A percentile compares a stretch with the other conserved stretches of the same genome.
Evolutionary conservation across 331 rosid genomes (phyloP).

Genomic region (Quercus phellos): DNA sequence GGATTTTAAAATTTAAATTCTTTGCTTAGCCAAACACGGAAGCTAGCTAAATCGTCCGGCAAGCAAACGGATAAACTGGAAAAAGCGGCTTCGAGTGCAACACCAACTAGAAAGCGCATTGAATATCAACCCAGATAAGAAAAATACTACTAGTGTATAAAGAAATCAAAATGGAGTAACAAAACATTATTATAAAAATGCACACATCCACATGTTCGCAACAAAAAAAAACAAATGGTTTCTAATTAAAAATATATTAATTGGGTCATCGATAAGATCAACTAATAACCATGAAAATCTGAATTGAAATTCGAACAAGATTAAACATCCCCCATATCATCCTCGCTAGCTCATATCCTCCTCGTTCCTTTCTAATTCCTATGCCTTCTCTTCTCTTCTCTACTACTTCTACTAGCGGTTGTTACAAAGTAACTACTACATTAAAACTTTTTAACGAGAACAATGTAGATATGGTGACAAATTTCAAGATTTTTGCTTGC

Average conservation of each 20-base stretch:
- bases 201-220: slow-evolving; percentile 37
- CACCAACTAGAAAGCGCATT: slow-evolving; percentile 58
- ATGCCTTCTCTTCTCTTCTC: slow-evolving; percentile 23
- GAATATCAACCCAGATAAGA: slow-evolving; percentile 38
- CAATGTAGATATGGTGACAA: slow-evolving; percentile 7
- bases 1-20: slow-evolving; percentile 28
- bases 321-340: slow-evolving; percentile 35
- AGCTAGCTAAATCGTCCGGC: slow-evolving; percentile 63
- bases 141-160: slow-evolving; percentile 16
- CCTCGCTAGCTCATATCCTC: slow-evolving; percentile 1
- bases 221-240: slow-evolving; percentile 17
- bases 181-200: slow-evolving; percentile 25
- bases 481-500: neutral
- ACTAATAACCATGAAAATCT: slow-evolving; percentile 31
- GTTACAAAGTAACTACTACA: slow-evolving; percentile 19
- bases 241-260: slow-evolving; percentile 11
- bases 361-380: slow-evolving; percentile 27
- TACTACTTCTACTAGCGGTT: slow-evolving; percentile 20
- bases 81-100: slow-evolving; percentile 84
- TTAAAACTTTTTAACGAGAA: slow-evolving; percentile 15
- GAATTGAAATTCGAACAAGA: slow-evolving; percentile 48
- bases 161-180: slow-evolving; percentile 2
- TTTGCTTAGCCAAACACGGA: slow-evolving; percentile 59
- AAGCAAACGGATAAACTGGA: slow-evolving; percentile 73
- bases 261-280: slow-evolving; percentile 26